phyloP scores from a whole-genome alignment of 352 stramenopile species.

The Phytopythium sindhum region DNA sequence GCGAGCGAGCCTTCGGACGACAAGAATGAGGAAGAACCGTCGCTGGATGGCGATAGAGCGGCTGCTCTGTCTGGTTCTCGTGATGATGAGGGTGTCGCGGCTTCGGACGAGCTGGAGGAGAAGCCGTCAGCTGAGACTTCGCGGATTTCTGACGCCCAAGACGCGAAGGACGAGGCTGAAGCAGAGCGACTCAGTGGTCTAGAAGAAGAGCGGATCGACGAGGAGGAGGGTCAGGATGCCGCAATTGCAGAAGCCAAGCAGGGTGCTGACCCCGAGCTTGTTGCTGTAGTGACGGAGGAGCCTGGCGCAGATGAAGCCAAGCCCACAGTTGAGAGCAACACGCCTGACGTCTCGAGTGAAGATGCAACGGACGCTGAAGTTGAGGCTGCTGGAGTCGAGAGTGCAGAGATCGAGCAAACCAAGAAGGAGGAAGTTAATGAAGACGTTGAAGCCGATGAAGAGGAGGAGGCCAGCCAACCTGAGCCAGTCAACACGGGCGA shows the following conservation, averaged over 20 bases:
- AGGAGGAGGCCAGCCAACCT: neutral
- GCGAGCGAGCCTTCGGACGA: neutral
- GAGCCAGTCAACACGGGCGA: neutral
- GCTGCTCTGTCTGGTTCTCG: neutral
- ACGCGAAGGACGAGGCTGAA: neutral
- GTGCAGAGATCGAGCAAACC: neutral
- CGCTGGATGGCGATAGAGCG: neutral
- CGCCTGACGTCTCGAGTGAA: neutral
- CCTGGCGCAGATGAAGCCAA: neutral
- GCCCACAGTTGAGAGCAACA: neutral
- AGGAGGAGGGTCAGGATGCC: conserved; percentile 6
- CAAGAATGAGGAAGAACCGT: neutral
- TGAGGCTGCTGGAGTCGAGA: neutral
- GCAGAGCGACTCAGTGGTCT: neutral
- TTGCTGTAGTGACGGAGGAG: neutral
- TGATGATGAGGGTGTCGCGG: neutral
- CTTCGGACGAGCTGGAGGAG: conserved; percentile 3
- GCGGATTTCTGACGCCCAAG: neutral
- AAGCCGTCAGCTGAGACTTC: conserved; percentile 3
- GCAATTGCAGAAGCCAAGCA: neutral
- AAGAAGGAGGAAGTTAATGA: neutral
- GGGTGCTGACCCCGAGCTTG: neutral
- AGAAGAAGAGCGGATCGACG: neutral
- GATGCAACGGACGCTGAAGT: neutral
- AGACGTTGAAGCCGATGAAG: neutral